These are phyloP conservation scores for Gastrolobium villosum DNA, from an alignment of 306 rosid species.

Conservation along the genomic window DNA sequence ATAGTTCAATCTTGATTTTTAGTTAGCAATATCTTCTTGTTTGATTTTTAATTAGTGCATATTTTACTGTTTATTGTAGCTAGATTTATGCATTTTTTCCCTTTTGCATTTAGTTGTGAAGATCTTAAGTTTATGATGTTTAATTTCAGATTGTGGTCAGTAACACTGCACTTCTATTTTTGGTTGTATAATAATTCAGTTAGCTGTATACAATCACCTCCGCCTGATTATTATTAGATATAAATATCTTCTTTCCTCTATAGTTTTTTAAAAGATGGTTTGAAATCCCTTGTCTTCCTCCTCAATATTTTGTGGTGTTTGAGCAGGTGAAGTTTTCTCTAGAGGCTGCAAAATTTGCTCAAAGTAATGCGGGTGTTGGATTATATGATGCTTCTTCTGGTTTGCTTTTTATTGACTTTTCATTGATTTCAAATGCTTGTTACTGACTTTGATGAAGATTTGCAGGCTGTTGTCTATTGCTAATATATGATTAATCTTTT, in stretches of 20 bases:
- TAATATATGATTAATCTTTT: conserved; percentile 33
- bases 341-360: conserved; percentile 88
- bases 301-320: conserved; percentile 34
- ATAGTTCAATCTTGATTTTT: no score
- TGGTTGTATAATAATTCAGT: no score
- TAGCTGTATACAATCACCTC: conserved; percentile 3
- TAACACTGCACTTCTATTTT: no score
- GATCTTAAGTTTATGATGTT: no score
- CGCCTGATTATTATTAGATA: conserved; percentile 16
- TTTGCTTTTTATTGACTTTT: conserved; percentile 51
- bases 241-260: neutral
- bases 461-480: conserved; percentile 3
- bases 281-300: neutral
- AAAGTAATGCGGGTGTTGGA: conserved; percentile 79
- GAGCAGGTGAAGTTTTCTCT: conserved; percentile 89
- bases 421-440: conserved; percentile 16
- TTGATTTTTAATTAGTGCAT: no score
- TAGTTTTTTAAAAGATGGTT: conserved; percentile 26
- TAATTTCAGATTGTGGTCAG: no score
- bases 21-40: no score
- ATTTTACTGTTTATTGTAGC: no score
- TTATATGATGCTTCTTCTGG: conserved; percentile 84
- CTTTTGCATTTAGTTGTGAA: no score
- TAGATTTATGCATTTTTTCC: no score
- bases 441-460: neutral